These are phyloP conservation scores for Colletotrichum liaoningense DNA, from an alignment of 2,329 filamentous ascomycete species.

Conservation along the genomic window DNA sequence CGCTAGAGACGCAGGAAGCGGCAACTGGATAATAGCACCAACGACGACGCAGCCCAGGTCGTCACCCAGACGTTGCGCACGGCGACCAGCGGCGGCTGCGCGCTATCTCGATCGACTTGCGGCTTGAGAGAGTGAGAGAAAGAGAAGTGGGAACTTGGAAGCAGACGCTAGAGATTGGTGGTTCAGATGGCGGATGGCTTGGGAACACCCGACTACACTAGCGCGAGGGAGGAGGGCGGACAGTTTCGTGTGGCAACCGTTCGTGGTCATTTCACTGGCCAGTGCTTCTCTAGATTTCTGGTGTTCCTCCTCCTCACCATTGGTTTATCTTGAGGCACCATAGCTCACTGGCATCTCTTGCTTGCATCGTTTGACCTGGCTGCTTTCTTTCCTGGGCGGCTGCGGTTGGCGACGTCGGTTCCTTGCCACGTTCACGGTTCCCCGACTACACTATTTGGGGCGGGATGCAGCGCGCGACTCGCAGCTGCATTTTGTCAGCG, in stretches of 20 bases:
- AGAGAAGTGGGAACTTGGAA: background rate
- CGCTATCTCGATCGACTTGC: conserved; percentile 25
- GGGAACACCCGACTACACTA: background rate
- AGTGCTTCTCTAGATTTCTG: background rate
- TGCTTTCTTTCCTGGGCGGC: background rate
- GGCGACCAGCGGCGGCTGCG: conserved; percentile 17
- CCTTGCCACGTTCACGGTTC: background rate
- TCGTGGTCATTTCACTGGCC: conserved; percentile 25
- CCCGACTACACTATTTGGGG: background rate
- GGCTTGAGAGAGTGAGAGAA: background rate
- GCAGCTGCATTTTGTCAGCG: conserved; percentile 1
- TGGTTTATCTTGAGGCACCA: background rate
- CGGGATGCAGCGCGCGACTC: background rate
- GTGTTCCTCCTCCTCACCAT: background rate
- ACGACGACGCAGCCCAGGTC: background rate
- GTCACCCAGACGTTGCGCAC: conserved; percentile 33
- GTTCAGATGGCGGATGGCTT: background rate
- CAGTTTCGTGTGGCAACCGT: conserved; percentile 31
- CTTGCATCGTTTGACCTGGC: conserved; percentile 12
- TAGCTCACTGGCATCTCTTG: background rate
- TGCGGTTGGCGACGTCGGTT: background rate
- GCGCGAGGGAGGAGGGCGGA: background rate
- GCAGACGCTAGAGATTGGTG: background rate
- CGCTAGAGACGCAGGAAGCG: background rate
- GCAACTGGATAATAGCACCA: conserved; percentile 6